Base-by-base conservation (phyloP, 139 green algal species). In the Mesotaenium endlicherianum region DNA sequence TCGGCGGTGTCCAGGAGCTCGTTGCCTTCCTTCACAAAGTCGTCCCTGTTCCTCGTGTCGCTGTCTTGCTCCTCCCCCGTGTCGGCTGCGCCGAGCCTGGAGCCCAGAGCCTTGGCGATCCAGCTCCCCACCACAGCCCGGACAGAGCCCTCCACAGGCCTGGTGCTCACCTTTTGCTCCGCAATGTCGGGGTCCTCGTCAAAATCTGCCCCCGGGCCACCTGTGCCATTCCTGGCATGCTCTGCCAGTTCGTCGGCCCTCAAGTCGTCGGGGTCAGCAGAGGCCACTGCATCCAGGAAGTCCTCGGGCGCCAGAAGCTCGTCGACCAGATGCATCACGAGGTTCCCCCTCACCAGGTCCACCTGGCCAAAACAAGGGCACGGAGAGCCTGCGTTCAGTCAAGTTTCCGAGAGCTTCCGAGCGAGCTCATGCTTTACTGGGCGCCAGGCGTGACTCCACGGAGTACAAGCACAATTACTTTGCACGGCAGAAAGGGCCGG, bases 1-100 rank as follows among this genome's bases (percentile, higher is more conserved):
- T n/a, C n/a, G n/a, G n/a, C n/a, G n/a, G n/a, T n/a, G 39, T 80
- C 71, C n/a, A 80, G 34, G 30, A 80, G 71, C 41, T 58, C 71
- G 55, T 58, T 47, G 20, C 71, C 38, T 80, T 80, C 71, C 2
- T 80, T 53, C 41, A 80, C 71, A 70, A 80, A 80, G 6, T 44
- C 40, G 41, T 80, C 71, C 17, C 71, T 80, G 71, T 80, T 80
- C 6, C 71, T 53, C 6, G 34, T 30, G 11, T 80, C 71, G 11
- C 71, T 80, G 17, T 80, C 71, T 6, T 77, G 41, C n/a, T 77
- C 31, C 17, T 34, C 36, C 69, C 49, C 69, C 20, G 17, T 31
- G 45, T 77, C 30, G 3, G 45, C 49, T 14, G 36, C 34, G 14
- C 60, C 60, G 5, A 59, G 60, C 5, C 60, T 38, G 20, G 43